phyloP scores from a whole-genome alignment of 192 early-diverging fungal genomes.

The Dissophora globulifera region DNA sequence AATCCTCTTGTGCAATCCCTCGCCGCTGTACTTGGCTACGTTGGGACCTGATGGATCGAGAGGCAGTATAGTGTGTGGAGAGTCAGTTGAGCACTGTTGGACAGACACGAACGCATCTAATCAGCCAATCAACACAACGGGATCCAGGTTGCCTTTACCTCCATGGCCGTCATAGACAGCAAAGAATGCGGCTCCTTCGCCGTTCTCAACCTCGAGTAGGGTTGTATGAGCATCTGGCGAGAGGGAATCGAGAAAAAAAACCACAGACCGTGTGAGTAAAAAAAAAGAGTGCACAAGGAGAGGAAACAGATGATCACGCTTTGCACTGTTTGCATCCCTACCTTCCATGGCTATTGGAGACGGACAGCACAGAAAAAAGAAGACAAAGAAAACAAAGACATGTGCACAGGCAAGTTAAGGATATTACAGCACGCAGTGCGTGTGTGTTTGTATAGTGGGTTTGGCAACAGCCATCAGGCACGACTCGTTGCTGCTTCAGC shows the following conservation, averaged over 20 bases:
- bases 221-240: slow-evolving; percentile 92
- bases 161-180: slow-evolving; percentile 99
- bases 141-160: too few relatives aligned
- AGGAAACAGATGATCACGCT: neutral
- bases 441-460: too few relatives aligned
- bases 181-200: slow-evolving; percentile 83
- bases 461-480: too few relatives aligned
- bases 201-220: slow-evolving; percentile 73
- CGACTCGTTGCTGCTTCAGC: too few relatives aligned
- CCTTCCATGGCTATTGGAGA: slow-evolving; percentile 37
- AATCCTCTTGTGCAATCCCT: slow-evolving; percentile 80
- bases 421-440: slow-evolving; percentile 14
- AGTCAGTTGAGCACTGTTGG: neutral
- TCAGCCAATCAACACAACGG: neutral
- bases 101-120: neutral
- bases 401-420: slow-evolving; percentile 17
- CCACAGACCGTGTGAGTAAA: neutral
- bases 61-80: neutral
- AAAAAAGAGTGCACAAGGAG: too few relatives aligned
- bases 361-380: neutral
- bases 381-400: neutral
- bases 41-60: slow-evolving; percentile 58
- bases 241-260: neutral
- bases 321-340: slow-evolving; percentile 1
- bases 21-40: slow-evolving; percentile 88